Evolutionary conservation across 345 rosid genomes (phyloP).

Genomic region (Heritiera littoralis): DNA sequence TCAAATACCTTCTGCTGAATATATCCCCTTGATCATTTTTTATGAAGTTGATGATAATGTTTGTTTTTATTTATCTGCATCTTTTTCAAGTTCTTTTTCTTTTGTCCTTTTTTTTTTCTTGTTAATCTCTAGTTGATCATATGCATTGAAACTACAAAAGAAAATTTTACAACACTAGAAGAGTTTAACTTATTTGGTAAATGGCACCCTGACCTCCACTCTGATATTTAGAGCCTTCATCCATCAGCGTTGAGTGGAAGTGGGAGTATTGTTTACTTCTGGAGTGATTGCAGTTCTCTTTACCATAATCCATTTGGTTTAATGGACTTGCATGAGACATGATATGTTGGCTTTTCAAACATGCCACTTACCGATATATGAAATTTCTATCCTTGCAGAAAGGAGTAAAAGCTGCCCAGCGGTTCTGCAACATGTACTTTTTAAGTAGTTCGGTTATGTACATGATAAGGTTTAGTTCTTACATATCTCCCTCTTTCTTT

Average conservation of each 20-base stretch:
- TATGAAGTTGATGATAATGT: neutral
- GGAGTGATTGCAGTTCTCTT: neutral
- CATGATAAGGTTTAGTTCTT: conserved; percentile 72
- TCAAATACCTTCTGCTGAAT: neutral
- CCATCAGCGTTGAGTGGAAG: neutral
- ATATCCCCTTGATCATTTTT: neutral
- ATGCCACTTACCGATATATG: conserved; percentile 17
- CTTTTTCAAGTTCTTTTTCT: too few relatives aligned
- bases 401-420: conserved; percentile 76
- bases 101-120: too few relatives aligned
- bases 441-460: conserved; percentile 84
- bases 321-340: neutral
- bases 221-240: conserved; percentile 9
- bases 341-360: conserved; percentile 12
- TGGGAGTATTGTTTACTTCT: neutral
- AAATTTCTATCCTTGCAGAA: conserved; percentile 50
- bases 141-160: neutral
- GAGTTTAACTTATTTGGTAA: neutral
- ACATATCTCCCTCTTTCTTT: neutral
- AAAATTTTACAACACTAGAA: neutral
- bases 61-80: neutral
- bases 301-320: neutral
- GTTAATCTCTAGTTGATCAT: too few relatives aligned
- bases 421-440: conserved; percentile 69
- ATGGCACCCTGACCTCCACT: conserved; percentile 9